These are phyloP conservation scores for Penicillium sp. DNA, from an alignment of 2,329 filamentous ascomycete species.

Conservation along the genomic window DNA sequence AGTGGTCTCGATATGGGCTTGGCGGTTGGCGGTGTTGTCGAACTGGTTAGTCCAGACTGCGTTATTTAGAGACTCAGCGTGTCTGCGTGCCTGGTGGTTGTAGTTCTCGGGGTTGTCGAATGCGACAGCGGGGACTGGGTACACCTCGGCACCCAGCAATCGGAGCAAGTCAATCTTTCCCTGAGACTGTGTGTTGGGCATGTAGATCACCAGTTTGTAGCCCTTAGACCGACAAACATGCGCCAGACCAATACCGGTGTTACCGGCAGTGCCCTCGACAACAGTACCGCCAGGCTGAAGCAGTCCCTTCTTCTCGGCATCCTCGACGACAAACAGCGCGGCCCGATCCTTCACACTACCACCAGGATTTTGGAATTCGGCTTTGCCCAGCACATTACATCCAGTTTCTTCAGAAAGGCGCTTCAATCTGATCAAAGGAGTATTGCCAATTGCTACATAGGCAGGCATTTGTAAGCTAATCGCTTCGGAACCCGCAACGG, in stretches of 20 bases:
- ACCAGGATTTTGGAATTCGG: conserved; percentile 98
- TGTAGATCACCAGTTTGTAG: conserved; percentile 97
- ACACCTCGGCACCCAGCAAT: conserved; percentile 88
- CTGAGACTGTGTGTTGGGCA: conserved; percentile 98
- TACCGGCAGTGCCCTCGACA: conserved; percentile 94
- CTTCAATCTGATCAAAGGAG: conserved; percentile 87
- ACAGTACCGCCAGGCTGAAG: conserved; percentile 86
- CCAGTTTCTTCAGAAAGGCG: conserved; percentile 85
- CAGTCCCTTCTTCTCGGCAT: conserved; percentile 85
- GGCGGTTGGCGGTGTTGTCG: conserved; percentile 90
- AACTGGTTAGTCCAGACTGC: conserved; percentile 99
- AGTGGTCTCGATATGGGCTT: conserved; percentile 94
- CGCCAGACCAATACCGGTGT: conserved; percentile 95
- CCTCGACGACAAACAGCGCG: conserved; percentile 87
- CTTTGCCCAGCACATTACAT: conserved; percentile 92
- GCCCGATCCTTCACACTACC: conserved; percentile 96
- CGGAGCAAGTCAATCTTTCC: conserved; percentile 94
- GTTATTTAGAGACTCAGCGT: conserved; percentile 82
- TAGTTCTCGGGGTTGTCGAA: conserved; percentile 97
- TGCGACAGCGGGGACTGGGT: conserved; percentile 91
- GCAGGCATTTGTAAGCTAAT: background rate
- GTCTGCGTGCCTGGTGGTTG: conserved; percentile 90
- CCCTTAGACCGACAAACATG: conserved; percentile 92
- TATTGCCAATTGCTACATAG: conserved; percentile 85
- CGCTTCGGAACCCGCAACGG: background rate